Percentiles rank a stretch among this genome's conserved stretches.
Conservation (phyloP, 768 basidiomycete species). For the Amanita pseudoporphyria region DNA sequence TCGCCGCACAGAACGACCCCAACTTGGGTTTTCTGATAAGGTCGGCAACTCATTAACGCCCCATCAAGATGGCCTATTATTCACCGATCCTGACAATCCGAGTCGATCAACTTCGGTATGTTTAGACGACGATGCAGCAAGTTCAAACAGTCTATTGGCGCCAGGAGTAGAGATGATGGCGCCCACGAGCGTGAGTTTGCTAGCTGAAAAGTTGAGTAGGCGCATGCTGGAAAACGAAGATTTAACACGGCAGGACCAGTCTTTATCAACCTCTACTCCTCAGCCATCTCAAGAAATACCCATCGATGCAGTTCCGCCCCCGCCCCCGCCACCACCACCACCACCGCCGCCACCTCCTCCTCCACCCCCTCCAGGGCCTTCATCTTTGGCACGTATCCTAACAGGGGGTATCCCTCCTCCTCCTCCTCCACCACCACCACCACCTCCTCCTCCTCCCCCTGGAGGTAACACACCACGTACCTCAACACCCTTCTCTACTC, state of each 20-base stretch:
- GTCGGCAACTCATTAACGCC: conserved; percentile 34
- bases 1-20: conserved; percentile 41
- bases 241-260: conserved; percentile 20
- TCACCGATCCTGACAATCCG: conserved; percentile 29
- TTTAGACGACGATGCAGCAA: conserved; percentile 43
- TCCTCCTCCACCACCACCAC: conserved; percentile 22
- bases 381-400: conserved; percentile 17
- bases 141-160: conserved; percentile 28
- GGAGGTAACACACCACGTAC: conserved; percentile 14
- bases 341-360: conserved; percentile 27
- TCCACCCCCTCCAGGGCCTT: conserved; percentile 24
- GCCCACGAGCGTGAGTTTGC: conserved; percentile 25
- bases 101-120: conserved; percentile 33
- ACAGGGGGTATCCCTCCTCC: conserved; percentile 7
- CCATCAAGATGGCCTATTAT: conserved; percentile 28
- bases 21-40: conserved; percentile 29
- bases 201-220: conserved; percentile 55
- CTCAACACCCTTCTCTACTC: conserved; percentile 10
- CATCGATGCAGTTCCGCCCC: conserved; percentile 3
- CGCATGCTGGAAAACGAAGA: conserved; percentile 43
- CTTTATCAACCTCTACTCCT: neutral
- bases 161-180: neutral
- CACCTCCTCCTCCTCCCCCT: conserved; percentile 26
- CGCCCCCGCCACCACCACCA: conserved; percentile 13
- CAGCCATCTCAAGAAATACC: conserved; percentile 7